A percentile compares a stretch with the other conserved stretches of the same genome.
These are phyloP conservation scores for Paraphoma sp. DNA, from an alignment of 2,329 filamentous ascomycete species.

Conservation along the genomic window DNA sequence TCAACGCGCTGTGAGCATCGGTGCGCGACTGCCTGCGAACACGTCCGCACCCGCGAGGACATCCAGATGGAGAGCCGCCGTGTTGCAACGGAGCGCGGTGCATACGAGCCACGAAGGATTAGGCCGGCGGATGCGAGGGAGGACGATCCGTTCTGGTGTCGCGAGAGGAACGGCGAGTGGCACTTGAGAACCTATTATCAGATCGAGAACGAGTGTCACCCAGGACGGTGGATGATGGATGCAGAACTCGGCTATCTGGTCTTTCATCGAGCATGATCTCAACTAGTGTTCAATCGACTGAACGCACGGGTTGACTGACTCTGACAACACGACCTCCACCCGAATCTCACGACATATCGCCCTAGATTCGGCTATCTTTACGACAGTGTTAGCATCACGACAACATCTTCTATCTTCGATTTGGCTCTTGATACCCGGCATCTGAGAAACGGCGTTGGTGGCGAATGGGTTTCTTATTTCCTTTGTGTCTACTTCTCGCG, in stretches of 20 bases:
- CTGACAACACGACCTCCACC: too few relatives aligned
- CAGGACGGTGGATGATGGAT: conserved; percentile 46
- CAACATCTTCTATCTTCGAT: too few relatives aligned
- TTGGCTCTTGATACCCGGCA: background rate
- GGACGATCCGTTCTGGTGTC: conserved; percentile 47
- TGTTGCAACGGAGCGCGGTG: conserved; percentile 40
- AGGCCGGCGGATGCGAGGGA: conserved; percentile 40
- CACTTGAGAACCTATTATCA: conserved; percentile 44
- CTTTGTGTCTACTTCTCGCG: background rate
- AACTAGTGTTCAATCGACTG: background rate
- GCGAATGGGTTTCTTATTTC: background rate
- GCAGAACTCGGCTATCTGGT: conserved; percentile 40
- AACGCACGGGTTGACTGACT: too few relatives aligned
- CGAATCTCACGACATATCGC: too few relatives aligned
- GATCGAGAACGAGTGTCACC: conserved; percentile 48
- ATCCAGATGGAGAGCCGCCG: conserved; percentile 39
- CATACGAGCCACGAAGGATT: conserved; percentile 38
- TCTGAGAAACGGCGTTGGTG: background rate
- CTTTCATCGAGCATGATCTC: conserved; percentile 36
- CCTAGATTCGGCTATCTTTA: too few relatives aligned
- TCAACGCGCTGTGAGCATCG: background rate
- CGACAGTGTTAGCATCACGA: too few relatives aligned
- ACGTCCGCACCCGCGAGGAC: conserved; percentile 27
- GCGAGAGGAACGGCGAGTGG: conserved; percentile 46
- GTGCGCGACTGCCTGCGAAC: conserved; percentile 10